These are phyloP conservation scores for Lentinula sp. DNA, from an alignment of 768 basidiomycete species.

Conservation along the genomic window DNA sequence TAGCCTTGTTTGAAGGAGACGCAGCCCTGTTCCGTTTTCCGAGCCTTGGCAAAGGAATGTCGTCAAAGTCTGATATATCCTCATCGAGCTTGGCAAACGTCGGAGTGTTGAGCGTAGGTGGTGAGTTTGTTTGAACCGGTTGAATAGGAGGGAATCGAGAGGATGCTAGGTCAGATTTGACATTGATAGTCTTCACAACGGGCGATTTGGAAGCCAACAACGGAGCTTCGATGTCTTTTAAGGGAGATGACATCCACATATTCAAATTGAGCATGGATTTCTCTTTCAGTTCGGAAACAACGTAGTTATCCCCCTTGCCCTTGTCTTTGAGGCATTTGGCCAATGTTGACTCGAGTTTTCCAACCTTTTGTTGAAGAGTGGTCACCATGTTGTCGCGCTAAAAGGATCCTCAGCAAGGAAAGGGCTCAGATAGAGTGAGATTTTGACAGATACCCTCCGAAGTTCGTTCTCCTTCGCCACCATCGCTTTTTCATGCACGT, in stretches of 20 bases:
- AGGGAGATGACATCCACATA: constrained; percentile 2
- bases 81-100: constrained; percentile 5
- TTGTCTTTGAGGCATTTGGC: constrained; percentile 2
- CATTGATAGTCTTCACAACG: too few species aligned
- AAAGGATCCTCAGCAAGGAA: neutral
- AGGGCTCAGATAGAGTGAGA: neutral
- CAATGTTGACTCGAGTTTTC: constrained; percentile 2
- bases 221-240: neutral
- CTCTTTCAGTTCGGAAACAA: neutral
- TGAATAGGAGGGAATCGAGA: neutral
- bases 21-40: neutral
- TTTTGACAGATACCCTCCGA: constrained; percentile 9
- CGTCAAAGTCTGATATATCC: constrained; percentile 6
- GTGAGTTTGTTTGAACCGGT: neutral
- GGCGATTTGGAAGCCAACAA: neutral
- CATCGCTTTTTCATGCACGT: constrained; percentile 45
- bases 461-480: constrained; percentile 53
- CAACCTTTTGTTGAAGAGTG: neutral
- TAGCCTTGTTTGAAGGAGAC: neutral
- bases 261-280: constrained; percentile 6
- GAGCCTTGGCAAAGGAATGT: neutral
- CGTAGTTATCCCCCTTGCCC: neutral
- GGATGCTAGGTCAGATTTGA: neutral
- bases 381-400: constrained; percentile 5
- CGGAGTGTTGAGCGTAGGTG: neutral